Conservation (phyloP, 768 basidiomycete genomes). For the Leccinum boreale region DNA sequence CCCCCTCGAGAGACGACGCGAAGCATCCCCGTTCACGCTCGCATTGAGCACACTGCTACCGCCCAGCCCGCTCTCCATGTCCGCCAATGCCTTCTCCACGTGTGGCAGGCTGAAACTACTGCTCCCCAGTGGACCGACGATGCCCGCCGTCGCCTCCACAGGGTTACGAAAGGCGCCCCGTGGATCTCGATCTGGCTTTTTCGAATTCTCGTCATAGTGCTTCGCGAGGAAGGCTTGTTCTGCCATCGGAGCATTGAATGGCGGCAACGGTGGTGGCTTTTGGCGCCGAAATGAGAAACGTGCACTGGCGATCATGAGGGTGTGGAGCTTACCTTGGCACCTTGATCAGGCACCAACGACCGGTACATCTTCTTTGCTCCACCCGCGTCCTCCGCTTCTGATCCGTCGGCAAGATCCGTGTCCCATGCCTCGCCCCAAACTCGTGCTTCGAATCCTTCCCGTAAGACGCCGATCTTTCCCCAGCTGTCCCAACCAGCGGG, state of each 20-base stretch:
- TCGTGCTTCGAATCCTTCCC: constrained; percentile 89
- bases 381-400: constrained; percentile 36
- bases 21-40: constrained; percentile 34
- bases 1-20: constrained; percentile 32
- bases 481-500: constrained; percentile 98
- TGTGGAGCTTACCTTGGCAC: constrained; percentile 54
- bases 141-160: constrained; percentile 59
- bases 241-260: constrained; percentile 76
- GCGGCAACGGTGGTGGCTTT: constrained; percentile 64
- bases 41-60: constrained; percentile 32
- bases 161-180: constrained; percentile 83
- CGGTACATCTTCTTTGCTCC: constrained; percentile 69
- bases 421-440: constrained; percentile 81
- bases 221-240: constrained; percentile 90
- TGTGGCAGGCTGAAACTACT: constrained; percentile 82
- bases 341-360: constrained; percentile 71
- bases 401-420: constrained; percentile 54
- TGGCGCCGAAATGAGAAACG: not conserved
- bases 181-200: constrained; percentile 88
- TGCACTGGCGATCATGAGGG: not conserved
- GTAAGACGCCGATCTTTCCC: constrained; percentile 88
- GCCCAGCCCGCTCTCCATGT: constrained; percentile 71
- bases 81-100: constrained; percentile 82
- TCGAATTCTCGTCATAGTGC: constrained; percentile 89
- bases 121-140: constrained; percentile 91